Conservation (phyloP, 192 early-diverging fungal genomes). For the Spinellus fusiger region DNA sequence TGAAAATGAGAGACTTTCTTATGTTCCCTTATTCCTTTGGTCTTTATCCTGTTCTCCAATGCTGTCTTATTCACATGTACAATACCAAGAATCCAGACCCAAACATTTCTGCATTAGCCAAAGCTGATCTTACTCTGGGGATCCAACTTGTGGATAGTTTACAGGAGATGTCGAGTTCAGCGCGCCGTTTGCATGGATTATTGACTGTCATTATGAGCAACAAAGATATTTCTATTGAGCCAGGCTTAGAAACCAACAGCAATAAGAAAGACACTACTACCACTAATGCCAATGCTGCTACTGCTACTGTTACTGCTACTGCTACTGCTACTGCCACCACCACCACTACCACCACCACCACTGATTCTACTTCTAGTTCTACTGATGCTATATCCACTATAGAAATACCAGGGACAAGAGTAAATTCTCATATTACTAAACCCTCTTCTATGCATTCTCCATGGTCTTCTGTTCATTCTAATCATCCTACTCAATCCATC, state of each 20-base stretch:
- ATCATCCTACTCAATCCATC: too few relatives aligned
- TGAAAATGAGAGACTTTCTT: conserved; percentile 21
- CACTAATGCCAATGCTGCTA: not conserved
- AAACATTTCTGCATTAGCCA: conserved; percentile 18
- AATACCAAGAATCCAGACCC: conserved; percentile 28
- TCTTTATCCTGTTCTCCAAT: conserved; percentile 26
- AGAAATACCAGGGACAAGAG: not conserved
- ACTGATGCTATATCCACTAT: conserved; percentile 3
- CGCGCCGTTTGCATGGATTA: conserved; percentile 9
- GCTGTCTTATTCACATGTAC: conserved; percentile 30
- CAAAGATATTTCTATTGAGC: conserved; percentile 7
- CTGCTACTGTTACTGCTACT: not conserved
- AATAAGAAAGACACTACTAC: not conserved
- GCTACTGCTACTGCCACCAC: not conserved
- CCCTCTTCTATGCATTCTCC: too few relatives aligned
- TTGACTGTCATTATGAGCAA: conserved; percentile 18
- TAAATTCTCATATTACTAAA: not conserved
- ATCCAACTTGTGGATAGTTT: conserved; percentile 11
- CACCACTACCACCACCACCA: not conserved
- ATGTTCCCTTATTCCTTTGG: conserved; percentile 31
- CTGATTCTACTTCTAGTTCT: not conserved
- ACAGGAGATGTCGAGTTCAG: conserved; percentile 18
- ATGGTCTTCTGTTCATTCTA: too few relatives aligned
- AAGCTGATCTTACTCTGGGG: conserved; percentile 14
- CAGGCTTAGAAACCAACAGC: not conserved